A percentile compares a stretch with the other conserved stretches of the same genome.
Conservation (phyloP, 2,329 filamentous ascomycete genomes). For the Madurella fahalii region DNA sequence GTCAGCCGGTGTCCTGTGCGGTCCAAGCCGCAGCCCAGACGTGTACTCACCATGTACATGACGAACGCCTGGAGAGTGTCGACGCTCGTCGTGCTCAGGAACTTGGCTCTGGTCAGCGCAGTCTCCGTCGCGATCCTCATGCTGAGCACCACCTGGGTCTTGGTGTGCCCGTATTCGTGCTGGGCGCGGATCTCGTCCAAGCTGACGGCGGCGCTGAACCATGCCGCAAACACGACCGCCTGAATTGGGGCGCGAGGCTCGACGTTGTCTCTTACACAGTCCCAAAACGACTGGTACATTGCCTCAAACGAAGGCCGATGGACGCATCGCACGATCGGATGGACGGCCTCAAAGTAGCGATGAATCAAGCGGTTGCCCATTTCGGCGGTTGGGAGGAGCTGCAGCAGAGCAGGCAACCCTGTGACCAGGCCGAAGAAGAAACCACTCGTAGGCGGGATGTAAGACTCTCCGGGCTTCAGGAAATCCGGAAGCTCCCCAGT, state of each 20-base stretch:
- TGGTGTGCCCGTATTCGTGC: conserved; percentile 50
- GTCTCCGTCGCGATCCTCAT: conserved; percentile 64
- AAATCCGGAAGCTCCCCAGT: conserved; percentile 43
- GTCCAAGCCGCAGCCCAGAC: neutral
- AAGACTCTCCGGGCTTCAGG: conserved; percentile 60
- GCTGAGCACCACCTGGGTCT: conserved; percentile 55
- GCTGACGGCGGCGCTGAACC: conserved; percentile 67
- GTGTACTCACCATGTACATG: conserved; percentile 63
- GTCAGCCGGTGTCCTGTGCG: conserved; percentile 23
- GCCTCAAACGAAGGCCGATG: conserved; percentile 64
- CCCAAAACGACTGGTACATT: conserved; percentile 64
- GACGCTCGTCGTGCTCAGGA: conserved; percentile 65
- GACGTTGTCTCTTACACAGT: conserved; percentile 51
- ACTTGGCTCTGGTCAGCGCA: conserved; percentile 64
- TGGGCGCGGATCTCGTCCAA: conserved; percentile 53
- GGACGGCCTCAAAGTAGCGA: conserved; percentile 65
- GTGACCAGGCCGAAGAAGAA: conserved; percentile 59
- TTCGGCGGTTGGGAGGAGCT: conserved; percentile 56
- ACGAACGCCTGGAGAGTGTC: conserved; percentile 73
- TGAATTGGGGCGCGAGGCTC: conserved; percentile 63
- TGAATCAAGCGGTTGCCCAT: conserved; percentile 59
- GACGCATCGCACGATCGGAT: conserved; percentile 63
- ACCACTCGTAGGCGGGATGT: conserved; percentile 63
- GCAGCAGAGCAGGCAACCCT: conserved; percentile 48
- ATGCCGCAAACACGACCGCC: conserved; percentile 63